Evolutionary conservation across 768 basidiomycete species (phyloP).

Genomic region (Calvatia gigantea): DNA sequence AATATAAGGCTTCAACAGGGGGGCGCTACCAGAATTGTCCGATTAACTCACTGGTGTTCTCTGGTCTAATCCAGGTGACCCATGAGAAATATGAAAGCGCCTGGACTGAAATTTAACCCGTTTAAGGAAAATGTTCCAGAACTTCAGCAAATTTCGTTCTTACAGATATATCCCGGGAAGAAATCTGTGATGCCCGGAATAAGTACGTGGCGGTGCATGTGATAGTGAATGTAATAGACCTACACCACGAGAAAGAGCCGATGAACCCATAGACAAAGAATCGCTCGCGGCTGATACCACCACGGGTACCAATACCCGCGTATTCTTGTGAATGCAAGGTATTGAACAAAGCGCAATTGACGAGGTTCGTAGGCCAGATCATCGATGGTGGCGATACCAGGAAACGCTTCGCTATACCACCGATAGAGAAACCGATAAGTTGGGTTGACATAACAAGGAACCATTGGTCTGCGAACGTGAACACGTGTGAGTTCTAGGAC

Average conservation of each 20-base stretch:
- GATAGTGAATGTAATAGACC: constrained; percentile 17
- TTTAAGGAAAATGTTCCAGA: not conserved
- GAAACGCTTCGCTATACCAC: constrained; percentile 69
- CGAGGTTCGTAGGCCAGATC: constrained; percentile 71
- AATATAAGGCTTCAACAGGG: constrained; percentile 5
- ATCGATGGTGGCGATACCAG: constrained; percentile 61
- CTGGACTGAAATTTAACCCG: constrained; percentile 27
- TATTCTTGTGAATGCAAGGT: constrained; percentile 71
- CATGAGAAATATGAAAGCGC: constrained; percentile 57
- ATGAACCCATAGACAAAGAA: constrained; percentile 66
- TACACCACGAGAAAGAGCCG: constrained; percentile 58
- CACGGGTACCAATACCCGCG: constrained; percentile 56
- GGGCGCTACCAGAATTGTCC: too few relatives aligned
- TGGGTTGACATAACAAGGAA: constrained; percentile 67
- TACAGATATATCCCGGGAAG: constrained; percentile 41
- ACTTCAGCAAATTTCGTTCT: constrained; percentile 3
- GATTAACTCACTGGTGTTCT: constrained; percentile 37
- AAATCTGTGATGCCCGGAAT: constrained; percentile 26
- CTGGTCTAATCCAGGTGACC: constrained; percentile 53
- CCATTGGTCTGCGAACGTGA: constrained; percentile 51
- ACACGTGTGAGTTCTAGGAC: not conserved
- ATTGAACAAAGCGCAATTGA: constrained; percentile 71
- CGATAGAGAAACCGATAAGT: constrained; percentile 75
- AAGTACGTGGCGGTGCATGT: not conserved
- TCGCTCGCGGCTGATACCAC: constrained; percentile 61